phyloP scores from a whole-genome alignment of 2,329 filamentous ascomycete species.

The Zymoseptoria pseudotritici region DNA sequence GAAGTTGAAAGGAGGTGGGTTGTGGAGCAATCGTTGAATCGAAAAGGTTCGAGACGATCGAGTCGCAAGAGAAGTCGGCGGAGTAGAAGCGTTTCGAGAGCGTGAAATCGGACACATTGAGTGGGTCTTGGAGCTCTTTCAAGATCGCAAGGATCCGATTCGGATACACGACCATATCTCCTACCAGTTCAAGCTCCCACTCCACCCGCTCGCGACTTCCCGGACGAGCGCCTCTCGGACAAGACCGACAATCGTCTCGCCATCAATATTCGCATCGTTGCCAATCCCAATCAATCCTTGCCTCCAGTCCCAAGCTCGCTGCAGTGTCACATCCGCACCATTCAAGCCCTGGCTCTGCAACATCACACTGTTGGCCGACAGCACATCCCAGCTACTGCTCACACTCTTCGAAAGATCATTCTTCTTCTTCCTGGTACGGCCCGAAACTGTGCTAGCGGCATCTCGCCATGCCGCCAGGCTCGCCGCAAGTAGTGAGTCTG shows the following conservation, averaged over 20 bases:
- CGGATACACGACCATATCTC: not conserved
- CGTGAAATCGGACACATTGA: not conserved
- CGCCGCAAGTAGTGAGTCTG: slow-evolving; percentile 21
- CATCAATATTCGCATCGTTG: slow-evolving; percentile 9
- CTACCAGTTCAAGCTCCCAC: slow-evolving; percentile 14
- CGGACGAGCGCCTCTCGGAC: slow-evolving; percentile 14
- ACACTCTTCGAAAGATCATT: slow-evolving; percentile 15
- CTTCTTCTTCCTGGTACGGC: slow-evolving; percentile 7
- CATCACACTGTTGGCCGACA: slow-evolving; percentile 16
- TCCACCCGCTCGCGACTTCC: slow-evolving; percentile 18
- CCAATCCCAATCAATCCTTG: slow-evolving; percentile 13
- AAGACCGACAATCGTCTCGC: slow-evolving; percentile 10
- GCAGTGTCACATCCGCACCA: slow-evolving; percentile 1
- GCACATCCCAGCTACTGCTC: slow-evolving; percentile 25
- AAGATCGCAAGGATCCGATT: not conserved
- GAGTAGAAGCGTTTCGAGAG: not conserved
- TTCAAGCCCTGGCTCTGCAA: not conserved
- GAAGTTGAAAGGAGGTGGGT: slow-evolving; percentile 27
- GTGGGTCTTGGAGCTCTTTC: not conserved
- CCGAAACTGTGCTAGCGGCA: slow-evolving; percentile 8
- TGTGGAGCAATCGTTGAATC: slow-evolving; percentile 12
- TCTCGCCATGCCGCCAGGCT: slow-evolving; percentile 19
- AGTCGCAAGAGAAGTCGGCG: not conserved
- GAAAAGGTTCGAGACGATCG: not conserved
- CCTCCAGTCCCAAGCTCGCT: slow-evolving; percentile 20